phyloP scores from a whole-genome alignment of 352 stramenopile species.

The Elongisporangium prolatum region DNA sequence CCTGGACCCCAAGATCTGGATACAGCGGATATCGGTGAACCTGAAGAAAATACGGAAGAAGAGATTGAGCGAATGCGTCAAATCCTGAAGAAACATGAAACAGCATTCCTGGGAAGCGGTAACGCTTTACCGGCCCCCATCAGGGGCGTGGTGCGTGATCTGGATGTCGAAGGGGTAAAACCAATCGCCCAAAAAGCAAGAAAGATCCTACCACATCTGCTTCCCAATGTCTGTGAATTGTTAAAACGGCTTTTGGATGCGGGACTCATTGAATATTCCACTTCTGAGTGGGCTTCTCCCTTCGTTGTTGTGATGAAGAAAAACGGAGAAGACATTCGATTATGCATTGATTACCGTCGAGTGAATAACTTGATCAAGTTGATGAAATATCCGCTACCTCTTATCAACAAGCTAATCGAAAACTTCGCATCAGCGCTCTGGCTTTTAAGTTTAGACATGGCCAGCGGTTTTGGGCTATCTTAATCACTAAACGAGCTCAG shows the following conservation, averaged over 20 bases:
- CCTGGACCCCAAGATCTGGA: conserved; percentile 1
- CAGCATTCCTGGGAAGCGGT: conserved; percentile 1
- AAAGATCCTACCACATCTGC: conserved; percentile 1
- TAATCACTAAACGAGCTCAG: conserved; percentile 13
- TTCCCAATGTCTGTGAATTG: conserved; percentile 11
- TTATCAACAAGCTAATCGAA: conserved; percentile 20
- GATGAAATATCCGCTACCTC: conserved; percentile 11
- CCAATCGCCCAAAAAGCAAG: conserved; percentile 3
- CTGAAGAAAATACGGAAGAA: neutral
- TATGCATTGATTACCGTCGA: conserved; percentile 15
- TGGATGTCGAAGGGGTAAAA: conserved; percentile 8
- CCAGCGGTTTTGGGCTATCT: conserved; percentile 15
- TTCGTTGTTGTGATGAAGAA: conserved; percentile 22
- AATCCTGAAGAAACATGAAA: neutral
- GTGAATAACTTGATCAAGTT: conserved; percentile 16
- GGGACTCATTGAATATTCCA: conserved; percentile 6
- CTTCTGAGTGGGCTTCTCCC: conserved; percentile 5
- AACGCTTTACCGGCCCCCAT: conserved; percentile 4
- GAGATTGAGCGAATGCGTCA: neutral
- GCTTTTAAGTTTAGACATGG: conserved; percentile 16
- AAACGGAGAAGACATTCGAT: conserved; percentile 6
- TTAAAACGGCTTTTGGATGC: neutral
- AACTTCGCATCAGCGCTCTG: conserved; percentile 13
- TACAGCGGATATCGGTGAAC: neutral
- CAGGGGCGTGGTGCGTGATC: conserved; percentile 10